Conservation (phyloP, 768 basidiomycete genomes). For the Lactarius hatsudake region DNA sequence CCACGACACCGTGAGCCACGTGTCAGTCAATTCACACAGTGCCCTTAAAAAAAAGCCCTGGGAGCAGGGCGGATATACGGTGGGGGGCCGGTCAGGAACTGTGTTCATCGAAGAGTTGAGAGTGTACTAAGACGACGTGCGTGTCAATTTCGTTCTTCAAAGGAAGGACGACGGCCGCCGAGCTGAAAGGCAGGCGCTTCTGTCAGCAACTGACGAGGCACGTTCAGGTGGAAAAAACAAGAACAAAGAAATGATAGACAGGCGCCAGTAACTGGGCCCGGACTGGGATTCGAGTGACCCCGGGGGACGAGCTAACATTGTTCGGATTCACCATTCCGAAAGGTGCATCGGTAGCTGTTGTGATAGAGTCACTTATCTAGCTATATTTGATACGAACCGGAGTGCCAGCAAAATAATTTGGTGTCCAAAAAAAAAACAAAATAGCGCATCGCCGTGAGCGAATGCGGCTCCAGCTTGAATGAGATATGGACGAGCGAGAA, state of each 20-base stretch:
- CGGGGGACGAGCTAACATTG: not conserved
- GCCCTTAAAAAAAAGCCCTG: not conserved
- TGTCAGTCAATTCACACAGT: too few relatives aligned
- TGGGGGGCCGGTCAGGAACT: not conserved
- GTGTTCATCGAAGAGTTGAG: not conserved
- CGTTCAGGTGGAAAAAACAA: not conserved
- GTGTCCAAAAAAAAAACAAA: not conserved
- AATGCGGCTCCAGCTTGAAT: slow-evolving; percentile 7
- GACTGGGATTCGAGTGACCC: not conserved
- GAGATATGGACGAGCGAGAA: not conserved
- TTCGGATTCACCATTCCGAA: not conserved
- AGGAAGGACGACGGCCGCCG: not conserved
- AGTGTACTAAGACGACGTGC: not conserved
- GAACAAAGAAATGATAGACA: not conserved
- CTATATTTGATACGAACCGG: slow-evolving; percentile 8
- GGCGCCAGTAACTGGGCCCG: not conserved
- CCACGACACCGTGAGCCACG: not conserved
- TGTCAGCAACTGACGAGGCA: not conserved
- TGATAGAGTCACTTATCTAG: not conserved
- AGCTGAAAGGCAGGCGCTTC: not conserved
- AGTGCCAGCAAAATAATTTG: not conserved
- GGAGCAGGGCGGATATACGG: not conserved
- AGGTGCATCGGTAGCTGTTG: not conserved
- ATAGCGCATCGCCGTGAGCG: slow-evolving; percentile 1
- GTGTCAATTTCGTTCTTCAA: not conserved